These are phyloP conservation scores for Cercospora brassicicola DNA, from an alignment of 2,329 filamentous ascomycete species.

Conservation along the genomic window DNA sequence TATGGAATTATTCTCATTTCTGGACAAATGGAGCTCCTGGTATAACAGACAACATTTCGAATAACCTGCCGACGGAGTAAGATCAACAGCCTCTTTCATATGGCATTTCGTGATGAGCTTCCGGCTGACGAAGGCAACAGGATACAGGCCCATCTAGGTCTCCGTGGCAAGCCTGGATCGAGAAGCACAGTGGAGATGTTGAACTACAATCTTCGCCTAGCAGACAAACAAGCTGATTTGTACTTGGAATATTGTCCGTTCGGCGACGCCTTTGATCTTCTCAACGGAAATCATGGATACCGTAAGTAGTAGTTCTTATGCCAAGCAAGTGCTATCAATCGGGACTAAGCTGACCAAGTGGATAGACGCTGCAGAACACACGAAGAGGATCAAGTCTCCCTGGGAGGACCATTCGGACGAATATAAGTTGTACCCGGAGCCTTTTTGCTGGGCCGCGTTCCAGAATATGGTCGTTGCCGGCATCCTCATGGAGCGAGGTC, in stretches of 20 bases:
- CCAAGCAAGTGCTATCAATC: neutral
- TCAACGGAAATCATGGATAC: neutral
- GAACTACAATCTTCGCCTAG: neutral
- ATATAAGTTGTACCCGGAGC: conserved; percentile 13
- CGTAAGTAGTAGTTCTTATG: neutral
- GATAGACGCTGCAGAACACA: neutral
- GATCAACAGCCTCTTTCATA: neutral
- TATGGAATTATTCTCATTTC: neutral
- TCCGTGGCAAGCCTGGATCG: neutral
- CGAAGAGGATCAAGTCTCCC: neutral
- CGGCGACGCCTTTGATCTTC: neutral
- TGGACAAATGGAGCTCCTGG: conserved; percentile 9
- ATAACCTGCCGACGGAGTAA: neutral
- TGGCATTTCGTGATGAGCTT: neutral
- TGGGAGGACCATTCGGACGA: neutral
- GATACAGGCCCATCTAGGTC: neutral
- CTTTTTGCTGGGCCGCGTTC: conserved; percentile 24
- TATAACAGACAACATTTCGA: neutral
- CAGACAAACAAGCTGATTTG: neutral
- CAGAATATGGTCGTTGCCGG: conserved; percentile 19
- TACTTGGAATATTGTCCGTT: conserved; percentile 13
- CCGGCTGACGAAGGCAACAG: neutral
- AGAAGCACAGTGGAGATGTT: neutral
- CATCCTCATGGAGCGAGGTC: conserved; percentile 20
- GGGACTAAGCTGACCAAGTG: neutral